A percentile compares a stretch with the other conserved stretches of the same genome.
phyloP scores from a whole-genome alignment of 495 filamentous ascomycete genomes.

The Barbatosphaeria neglecta region DNA sequence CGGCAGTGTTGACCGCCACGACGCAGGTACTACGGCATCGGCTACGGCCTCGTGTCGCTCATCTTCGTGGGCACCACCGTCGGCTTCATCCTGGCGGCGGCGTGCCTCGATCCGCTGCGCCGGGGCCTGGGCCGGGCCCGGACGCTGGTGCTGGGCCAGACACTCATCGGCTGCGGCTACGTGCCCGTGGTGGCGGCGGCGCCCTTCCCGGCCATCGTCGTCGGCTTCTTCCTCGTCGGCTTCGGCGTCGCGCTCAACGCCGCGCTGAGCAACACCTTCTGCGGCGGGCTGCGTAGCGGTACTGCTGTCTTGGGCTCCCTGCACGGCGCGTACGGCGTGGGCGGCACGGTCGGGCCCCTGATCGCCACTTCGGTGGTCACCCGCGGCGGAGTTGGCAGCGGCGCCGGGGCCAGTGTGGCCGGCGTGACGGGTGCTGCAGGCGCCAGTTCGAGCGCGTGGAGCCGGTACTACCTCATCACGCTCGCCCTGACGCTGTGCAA shows the following conservation, averaged over 20 bases:
- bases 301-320: conserved; percentile 51
- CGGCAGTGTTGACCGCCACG: too few species aligned
- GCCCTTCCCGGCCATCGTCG: conserved; percentile 55
- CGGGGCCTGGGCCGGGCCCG: conserved; percentile 53
- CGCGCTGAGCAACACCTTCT: conserved; percentile 65
- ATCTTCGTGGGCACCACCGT: conserved; percentile 71
- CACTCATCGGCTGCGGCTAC: conserved; percentile 40
- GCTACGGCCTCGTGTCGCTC: conserved; percentile 62
- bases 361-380: conserved; percentile 56
- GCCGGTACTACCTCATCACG: conserved; percentile 47
- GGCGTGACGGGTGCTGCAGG: too few species aligned
- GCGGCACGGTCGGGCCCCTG: conserved; percentile 57
- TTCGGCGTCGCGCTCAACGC: conserved; percentile 55
- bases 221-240: conserved; percentile 55
- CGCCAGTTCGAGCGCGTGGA: too few species aligned
- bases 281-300: conserved; percentile 51
- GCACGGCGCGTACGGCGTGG: conserved; percentile 64
- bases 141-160: conserved; percentile 44
- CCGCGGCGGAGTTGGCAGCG: conserved; percentile 16
- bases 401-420: too few species aligned
- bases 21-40: conserved; percentile 54
- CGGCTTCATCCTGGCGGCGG: conserved; percentile 64
- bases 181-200: conserved; percentile 52
- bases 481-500: conserved; percentile 39
- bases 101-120: conserved; percentile 45